Percentiles rank a stretch among this genome's conserved stretches.
Conservation (phyloP, 192 early-diverging fungal genomes). For the Backusella circina region DNA sequence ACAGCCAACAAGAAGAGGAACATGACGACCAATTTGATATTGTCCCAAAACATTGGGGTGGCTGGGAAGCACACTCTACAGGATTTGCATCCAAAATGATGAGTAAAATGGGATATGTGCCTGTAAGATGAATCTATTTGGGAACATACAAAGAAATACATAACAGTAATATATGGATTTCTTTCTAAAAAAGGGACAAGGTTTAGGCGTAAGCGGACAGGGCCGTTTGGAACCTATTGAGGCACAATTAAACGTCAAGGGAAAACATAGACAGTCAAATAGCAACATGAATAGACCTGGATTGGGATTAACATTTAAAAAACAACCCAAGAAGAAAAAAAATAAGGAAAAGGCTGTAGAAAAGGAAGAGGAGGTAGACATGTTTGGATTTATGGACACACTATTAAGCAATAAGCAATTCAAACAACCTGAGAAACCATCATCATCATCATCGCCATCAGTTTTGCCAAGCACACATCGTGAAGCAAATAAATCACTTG, state of each 20-base stretch:
- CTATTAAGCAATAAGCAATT: background rate
- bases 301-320: background rate
- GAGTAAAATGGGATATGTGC: constrained; percentile 61
- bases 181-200: constrained; percentile 7
- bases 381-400: background rate
- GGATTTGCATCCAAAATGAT: constrained; percentile 64
- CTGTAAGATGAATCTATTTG: background rate
- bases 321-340: background rate
- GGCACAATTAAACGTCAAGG: background rate
- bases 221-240: constrained; percentile 7
- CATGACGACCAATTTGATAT: background rate
- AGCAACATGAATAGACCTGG: background rate
- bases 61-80: constrained; percentile 69
- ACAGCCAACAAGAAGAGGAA: background rate
- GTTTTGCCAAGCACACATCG: background rate
- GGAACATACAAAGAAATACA: background rate
- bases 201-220: constrained; percentile 4
- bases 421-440: background rate
- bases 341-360: background rate
- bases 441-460: background rate
- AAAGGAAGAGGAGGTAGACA: background rate
- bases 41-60: background rate
- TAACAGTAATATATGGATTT: background rate
- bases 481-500: background rate
- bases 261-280: background rate